Evolutionary conservation across 1,139 yeast genomes (phyloP), one percentile per base, ranked within the genome.

Genomic region (Geotrichum klebahnii): DNA sequence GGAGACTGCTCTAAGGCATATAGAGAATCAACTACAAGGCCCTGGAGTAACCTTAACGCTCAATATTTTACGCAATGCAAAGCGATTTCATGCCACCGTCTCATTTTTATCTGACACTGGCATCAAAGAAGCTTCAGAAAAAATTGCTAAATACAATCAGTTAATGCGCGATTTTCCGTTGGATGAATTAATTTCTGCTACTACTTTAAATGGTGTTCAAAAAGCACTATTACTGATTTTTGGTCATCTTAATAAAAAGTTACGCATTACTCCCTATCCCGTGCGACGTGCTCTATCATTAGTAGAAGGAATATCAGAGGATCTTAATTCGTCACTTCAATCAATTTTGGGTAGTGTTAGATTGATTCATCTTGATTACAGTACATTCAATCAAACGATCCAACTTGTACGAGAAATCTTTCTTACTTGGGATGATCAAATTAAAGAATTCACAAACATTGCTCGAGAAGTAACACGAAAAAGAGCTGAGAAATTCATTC

Each of bases 381-480:
- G 55, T 1, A 66, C 66, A 2, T 79, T 79, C 57, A 51, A 61
- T 5, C 47, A 47, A 0, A 53, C 62, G 1, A 55, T 67, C 1
- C 34, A 55, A 1, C 61, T 61, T 1, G 53, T 72, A 0, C 53
- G 62, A 1, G 59, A 61, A 0, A 62, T 77, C 0, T 67, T 78
- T 32, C 65, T 61, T 2, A 62, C 70, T 1, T 76, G 82, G 76
- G 83, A 81, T 38, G 72, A 70, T 55, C 74, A 70, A 55, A 66
- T 71, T 53, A 79, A 73, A 63, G 84, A 70, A 63, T 83, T 79
- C 67, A 78, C 73, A 50, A 75, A 71, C 50, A 64, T 85, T 44
- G 77, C 88, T 0, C 75, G 97, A 56, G 97, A 89, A 57, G 67
- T 85, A 10, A 71, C 85, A 33, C 73, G 97, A 54, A 86, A 82